Conservation (phyloP, 2,329 filamentous ascomycete species). For the Neonectria ditissima region DNA sequence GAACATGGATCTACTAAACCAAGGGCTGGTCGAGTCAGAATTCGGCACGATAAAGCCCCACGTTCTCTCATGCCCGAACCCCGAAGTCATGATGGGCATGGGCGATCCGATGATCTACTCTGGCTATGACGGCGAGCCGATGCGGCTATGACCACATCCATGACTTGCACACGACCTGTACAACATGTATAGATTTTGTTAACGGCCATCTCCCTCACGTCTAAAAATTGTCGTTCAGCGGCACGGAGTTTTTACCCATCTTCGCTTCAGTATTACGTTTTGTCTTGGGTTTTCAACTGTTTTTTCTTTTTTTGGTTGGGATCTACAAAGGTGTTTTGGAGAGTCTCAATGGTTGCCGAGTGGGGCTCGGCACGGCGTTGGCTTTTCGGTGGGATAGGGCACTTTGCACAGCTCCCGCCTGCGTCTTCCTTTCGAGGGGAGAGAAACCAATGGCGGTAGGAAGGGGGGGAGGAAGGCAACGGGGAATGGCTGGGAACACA, state of each 20-base stretch:
- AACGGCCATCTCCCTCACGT: constrained; percentile 42
- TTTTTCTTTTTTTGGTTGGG: not conserved
- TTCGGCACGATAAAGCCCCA: constrained; percentile 69
- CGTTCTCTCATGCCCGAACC: constrained; percentile 63
- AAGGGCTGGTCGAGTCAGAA: constrained; percentile 63
- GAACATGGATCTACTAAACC: constrained; percentile 60
- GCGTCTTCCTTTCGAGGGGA: not conserved
- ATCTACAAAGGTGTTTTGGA: constrained; percentile 25
- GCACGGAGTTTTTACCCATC: constrained; percentile 37
- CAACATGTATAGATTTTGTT: constrained; percentile 40
- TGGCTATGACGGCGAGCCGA: constrained; percentile 60
- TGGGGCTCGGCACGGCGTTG: constrained; percentile 29
- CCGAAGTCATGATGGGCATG: constrained; percentile 68
- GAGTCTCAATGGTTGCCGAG: constrained; percentile 17
- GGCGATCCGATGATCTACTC: constrained; percentile 70
- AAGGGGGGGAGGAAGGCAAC: constrained; percentile 5
- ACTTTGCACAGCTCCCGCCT: constrained; percentile 4
- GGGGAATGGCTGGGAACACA: constrained; percentile 18
- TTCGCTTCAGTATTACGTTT: constrained; percentile 19
- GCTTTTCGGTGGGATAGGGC: constrained; percentile 16
- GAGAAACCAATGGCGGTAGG: constrained; percentile 14
- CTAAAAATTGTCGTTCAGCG: constrained; percentile 36
- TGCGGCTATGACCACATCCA: constrained; percentile 52
- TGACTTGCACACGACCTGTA: constrained; percentile 26
- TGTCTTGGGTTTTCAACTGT: constrained; percentile 21